phyloP scores from a whole-genome alignment of 768 basidiomycete species.

The Phlegmacium glaucopus region DNA sequence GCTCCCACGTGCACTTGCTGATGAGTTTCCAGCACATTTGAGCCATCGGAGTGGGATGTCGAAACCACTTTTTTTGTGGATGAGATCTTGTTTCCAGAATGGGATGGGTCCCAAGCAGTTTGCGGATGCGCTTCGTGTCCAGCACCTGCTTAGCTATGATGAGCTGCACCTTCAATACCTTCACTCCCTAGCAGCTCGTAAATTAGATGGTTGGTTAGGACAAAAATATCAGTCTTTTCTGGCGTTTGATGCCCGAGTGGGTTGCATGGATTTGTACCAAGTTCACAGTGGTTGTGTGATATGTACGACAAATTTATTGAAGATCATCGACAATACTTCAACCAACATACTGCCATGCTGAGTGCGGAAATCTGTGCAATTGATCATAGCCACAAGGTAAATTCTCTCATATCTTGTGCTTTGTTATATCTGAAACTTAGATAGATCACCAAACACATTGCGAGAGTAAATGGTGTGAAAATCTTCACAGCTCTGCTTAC shows the following conservation, averaged over 20 bases:
- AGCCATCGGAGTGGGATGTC: conserved; percentile 18
- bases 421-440: not conserved
- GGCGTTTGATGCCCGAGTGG: conserved; percentile 15
- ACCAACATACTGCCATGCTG: conserved; percentile 23
- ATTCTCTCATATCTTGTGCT: not conserved
- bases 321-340: conserved; percentile 7
- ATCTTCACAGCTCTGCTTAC: conserved; percentile 24
- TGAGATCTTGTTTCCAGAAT: conserved; percentile 20
- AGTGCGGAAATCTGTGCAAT: conserved; percentile 18
- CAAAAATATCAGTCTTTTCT: conserved; percentile 13
- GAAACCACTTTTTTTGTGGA: conserved; percentile 9
- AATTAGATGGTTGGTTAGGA: not conserved
- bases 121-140: conserved; percentile 18
- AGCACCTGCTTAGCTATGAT: conserved; percentile 18
- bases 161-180: conserved; percentile 18
- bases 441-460: conserved; percentile 25
- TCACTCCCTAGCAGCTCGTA: not conserved
- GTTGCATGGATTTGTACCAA: conserved; percentile 19
- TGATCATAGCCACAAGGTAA: conserved; percentile 21
- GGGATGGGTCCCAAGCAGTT: conserved; percentile 26
- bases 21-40: conserved; percentile 21
- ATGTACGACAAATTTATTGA: conserved; percentile 22
- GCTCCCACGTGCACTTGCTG: conserved; percentile 16
- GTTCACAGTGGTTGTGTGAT: conserved; percentile 17
- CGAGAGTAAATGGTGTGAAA: conserved; percentile 20